Evolutionary conservation across 176 grass and related monocot genomes (phyloP).

Genomic region (Musa schizocarpa): DNA sequence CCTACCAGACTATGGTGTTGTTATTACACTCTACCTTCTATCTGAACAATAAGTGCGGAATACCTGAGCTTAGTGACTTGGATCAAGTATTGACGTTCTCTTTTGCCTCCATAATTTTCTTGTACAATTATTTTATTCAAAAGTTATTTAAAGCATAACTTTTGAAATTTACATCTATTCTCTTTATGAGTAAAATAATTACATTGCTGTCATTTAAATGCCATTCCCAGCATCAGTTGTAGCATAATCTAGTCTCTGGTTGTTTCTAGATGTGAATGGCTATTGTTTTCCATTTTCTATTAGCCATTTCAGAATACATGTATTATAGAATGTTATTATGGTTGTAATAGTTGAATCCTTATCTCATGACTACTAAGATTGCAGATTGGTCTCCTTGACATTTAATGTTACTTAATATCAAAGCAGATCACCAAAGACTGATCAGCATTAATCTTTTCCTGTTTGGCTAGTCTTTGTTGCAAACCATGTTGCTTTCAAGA

Average conservation of each 20-base stretch:
- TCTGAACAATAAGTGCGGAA: too few relatives aligned
- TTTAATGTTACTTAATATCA: not conserved
- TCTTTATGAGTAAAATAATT: not conserved
- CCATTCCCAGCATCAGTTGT: not conserved
- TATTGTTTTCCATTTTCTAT: too few relatives aligned
- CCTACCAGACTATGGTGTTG: too few relatives aligned
- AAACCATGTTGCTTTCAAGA: constrained; percentile 89
- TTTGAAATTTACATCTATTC: not conserved
- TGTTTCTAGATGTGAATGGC: not conserved
- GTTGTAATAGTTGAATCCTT: not conserved
- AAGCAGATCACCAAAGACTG: not conserved
- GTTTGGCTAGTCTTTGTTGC: constrained; percentile 68
- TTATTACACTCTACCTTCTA: too few relatives aligned
- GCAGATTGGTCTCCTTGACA: not conserved
- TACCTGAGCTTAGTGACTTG: too few relatives aligned
- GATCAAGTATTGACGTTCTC: too few relatives aligned
- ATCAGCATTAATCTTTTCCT: constrained; percentile 2
- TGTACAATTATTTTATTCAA: not conserved
- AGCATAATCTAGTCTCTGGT: not conserved
- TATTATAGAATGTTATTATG: not conserved
- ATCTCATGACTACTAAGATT: not conserved
- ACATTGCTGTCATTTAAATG: not conserved
- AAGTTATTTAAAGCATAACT: not conserved
- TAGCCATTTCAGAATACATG: not conserved
- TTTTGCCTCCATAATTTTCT: not conserved